These are phyloP conservation scores for Candida sakaeoensis DNA, from an alignment of 805 yeast genomes.

Conservation along the genomic window DNA sequence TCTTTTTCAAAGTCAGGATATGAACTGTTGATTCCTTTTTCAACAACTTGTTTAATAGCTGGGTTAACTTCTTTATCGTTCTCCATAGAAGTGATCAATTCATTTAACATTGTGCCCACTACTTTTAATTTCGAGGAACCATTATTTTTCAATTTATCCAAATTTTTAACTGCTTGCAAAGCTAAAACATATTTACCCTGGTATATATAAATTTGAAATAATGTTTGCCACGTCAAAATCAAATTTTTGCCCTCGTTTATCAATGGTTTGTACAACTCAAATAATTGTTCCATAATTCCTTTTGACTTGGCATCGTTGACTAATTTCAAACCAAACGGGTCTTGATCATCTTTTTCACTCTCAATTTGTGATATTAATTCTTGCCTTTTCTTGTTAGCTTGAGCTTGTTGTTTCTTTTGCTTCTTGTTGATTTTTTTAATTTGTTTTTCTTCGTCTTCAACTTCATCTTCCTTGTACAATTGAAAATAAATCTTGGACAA, in stretches of 20 bases:
- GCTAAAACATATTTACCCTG: conserved; percentile 47
- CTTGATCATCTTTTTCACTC: conserved; percentile 48
- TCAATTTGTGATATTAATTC: conserved; percentile 47
- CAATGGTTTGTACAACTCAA: conserved; percentile 37
- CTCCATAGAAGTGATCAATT: conserved; percentile 27
- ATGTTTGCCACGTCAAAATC: conserved; percentile 41
- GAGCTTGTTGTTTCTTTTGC: conserved; percentile 53
- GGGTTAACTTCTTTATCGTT: conserved; percentile 38
- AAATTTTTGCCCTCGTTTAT: conserved; percentile 39
- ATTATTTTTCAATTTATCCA: conserved; percentile 32
- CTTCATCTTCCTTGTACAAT: conserved; percentile 21
- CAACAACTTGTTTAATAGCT: conserved; percentile 42
- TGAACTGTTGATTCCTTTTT: conserved; percentile 31
- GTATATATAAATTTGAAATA: conserved; percentile 33
- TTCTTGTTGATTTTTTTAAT: conserved; percentile 40
- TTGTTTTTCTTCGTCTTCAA: conserved; percentile 16
- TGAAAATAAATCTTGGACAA: conserved; percentile 55
- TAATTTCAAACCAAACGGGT: conserved; percentile 54
- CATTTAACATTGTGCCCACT: conserved; percentile 29
- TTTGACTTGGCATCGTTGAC: conserved; percentile 25
- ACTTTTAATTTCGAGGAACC: conserved; percentile 15
- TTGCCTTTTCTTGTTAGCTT: conserved; percentile 47
- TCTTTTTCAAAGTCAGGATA: conserved; percentile 28
- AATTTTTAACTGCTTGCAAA: conserved; percentile 42
- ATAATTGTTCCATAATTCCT: conserved; percentile 44